Base-by-base conservation (phyloP, 345 rosid genomes). In the Eucalyptus albens region DNA sequence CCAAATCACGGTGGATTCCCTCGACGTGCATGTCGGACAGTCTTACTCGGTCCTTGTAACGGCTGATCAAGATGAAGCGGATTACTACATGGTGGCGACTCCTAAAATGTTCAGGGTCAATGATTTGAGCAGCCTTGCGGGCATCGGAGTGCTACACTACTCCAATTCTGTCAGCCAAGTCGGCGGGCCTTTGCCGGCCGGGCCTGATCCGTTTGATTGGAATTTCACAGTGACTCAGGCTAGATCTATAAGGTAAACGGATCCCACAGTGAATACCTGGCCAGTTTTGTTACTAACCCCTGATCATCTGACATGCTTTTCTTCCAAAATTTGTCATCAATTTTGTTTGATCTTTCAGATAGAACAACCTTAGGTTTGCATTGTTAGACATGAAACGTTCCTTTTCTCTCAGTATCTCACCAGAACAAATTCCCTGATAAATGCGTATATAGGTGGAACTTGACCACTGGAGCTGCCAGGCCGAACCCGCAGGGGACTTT, bases 401-500 rank as follows among this genome's bases (percentile, higher is more conserved):
- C 22, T 77, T 77, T 72, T 77, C 45, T 72, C 45, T 37, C 5
- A 21, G 15, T 6, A 21, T 77, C 83, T 77, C 83, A 37, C 83
- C 47, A 21, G 83, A 37, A 77, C 15, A 3, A 37, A 37, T 9
- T 77, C 83, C 27, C 19, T 37, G 83, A 42, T 56, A 10, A 62
- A 24, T 62, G 21, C 44, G 53, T 47, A 24, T 27, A 8, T 53
- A 95, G 95, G 90, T 95, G 96, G 97, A 94, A 94, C 90, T 11
- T 94, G 92, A 95, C 95, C 2, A 19, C 94, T 21, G 97, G 96
- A 65, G 95, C 97, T 47, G 95, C 96, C 3, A 93, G 97, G 93
- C 96, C 96, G 12, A 92, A 94, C 16, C 95, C 94, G 56, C 97
- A 95, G 88, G 95, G 95, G 89, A 92, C 94, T 31, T 95, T 95